These are phyloP conservation scores for Alternaria dauci DNA, from an alignment of 2,329 filamentous ascomycete species.

Conservation along the genomic window DNA sequence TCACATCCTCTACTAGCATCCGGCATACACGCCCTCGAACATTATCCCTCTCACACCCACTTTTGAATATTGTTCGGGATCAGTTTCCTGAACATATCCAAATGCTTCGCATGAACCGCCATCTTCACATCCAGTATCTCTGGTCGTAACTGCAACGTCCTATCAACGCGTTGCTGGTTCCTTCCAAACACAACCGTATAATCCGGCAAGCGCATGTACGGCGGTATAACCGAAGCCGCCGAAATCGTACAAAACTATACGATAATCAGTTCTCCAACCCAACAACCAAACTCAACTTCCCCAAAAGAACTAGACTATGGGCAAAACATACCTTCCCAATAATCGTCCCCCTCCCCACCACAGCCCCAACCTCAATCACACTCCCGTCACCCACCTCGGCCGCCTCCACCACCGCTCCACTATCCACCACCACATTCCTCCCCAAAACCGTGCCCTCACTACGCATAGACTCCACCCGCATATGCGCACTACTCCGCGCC, in stretches of 20 bases:
- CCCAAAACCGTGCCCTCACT: slow-evolving; percentile 51
- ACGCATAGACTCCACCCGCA: slow-evolving; percentile 24
- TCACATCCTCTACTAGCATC: too few relatives aligned
- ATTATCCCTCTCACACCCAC: slow-evolving; percentile 30
- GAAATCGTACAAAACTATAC: slow-evolving; percentile 56
- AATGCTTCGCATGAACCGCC: slow-evolving; percentile 45
- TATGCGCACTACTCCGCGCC: slow-evolving; percentile 16
- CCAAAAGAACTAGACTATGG: neutral
- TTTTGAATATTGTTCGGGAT: slow-evolving; percentile 50
- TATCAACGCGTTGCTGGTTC: slow-evolving; percentile 50
- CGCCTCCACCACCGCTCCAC: slow-evolving; percentile 52
- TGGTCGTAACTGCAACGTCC: slow-evolving; percentile 45
- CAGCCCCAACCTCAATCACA: slow-evolving; percentile 45
- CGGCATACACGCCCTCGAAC: too few relatives aligned
- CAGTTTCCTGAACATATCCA: slow-evolving; percentile 47
- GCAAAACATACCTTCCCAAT: slow-evolving; percentile 55
- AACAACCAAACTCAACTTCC: slow-evolving; percentile 6
- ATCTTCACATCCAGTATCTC: slow-evolving; percentile 42
- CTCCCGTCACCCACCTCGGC: slow-evolving; percentile 49
- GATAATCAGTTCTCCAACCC: neutral
- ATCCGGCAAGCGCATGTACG: slow-evolving; percentile 53
- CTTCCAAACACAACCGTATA: slow-evolving; percentile 57
- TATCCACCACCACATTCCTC: slow-evolving; percentile 55
- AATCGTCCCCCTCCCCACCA: slow-evolving; percentile 43
- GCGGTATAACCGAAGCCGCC: slow-evolving; percentile 46